Percentiles rank a stretch among this genome's conserved stretches.
Evolutionary conservation across 2,329 filamentous ascomycete genomes (phyloP).

Genomic region (Pseudocercospora cruenta): DNA sequence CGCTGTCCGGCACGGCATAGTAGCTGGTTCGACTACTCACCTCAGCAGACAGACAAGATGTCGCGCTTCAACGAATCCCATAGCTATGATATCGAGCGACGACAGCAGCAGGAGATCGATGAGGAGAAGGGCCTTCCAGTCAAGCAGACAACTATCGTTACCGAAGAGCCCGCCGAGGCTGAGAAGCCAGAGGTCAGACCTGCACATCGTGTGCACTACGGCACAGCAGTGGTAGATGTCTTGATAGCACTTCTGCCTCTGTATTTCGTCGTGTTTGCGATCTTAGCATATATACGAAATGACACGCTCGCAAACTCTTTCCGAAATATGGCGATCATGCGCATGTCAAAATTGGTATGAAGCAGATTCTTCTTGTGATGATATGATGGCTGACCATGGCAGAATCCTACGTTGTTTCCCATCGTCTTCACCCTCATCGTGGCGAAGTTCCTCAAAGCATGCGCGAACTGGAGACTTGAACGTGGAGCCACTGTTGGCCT

Average conservation of each 20-base stretch:
- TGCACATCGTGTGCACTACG: constrained; percentile 7
- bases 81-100: neutral
- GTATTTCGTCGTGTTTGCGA: constrained; percentile 21
- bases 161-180: neutral
- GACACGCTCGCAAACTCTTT: constrained; percentile 16
- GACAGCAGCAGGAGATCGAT: neutral
- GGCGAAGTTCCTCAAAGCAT: constrained; percentile 21
- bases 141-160: neutral
- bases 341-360: constrained; percentile 16
- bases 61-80: neutral
- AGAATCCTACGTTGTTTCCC: constrained; percentile 23
- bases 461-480: constrained; percentile 20
- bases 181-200: constrained; percentile 11
- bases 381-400: neutral
- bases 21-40: no score
- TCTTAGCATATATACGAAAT: constrained; percentile 14
- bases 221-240: constrained; percentile 14
- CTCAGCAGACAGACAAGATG: neutral
- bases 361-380: neutral
- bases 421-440: constrained; percentile 21
- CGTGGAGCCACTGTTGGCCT: constrained; percentile 18
- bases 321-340: constrained; percentile 13
- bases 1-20: no score
- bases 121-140: neutral
- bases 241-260: constrained; percentile 15